Evolutionary conservation across 805 yeast genomes (phyloP), one percentile per base, ranked within the genome.

Genomic region (Ogataea dorogensis): DNA sequence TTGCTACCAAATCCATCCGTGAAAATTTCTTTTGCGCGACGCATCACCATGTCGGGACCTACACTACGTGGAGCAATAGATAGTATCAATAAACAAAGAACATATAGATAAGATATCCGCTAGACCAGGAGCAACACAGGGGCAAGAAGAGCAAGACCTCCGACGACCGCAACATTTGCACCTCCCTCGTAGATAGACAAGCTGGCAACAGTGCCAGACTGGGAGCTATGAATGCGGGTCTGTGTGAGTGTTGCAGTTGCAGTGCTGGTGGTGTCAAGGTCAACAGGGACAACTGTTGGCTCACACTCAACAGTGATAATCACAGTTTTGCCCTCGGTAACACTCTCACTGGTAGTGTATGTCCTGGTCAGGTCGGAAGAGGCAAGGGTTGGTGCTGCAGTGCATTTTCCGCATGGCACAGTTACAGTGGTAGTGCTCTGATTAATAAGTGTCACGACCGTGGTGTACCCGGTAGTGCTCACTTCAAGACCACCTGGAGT

Each of bases 331-430:
- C 38, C 46, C 18, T 27, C 18, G 17, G 28, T 22, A 15, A 44
- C 32, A 11, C 31, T 18, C 9, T 11, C 28, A 14, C 41, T n/a
- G 5, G 46, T 36, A 9, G 46, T 38, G 42, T 45, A 45, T 6
- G 32, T 19, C 9, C 26, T 36, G 7, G 44, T 23, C 20, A 44
- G 29, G 17, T 33, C 47, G 7, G 28, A 17, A 7, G 40, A 7
- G 5, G 20, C 36, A 19, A 39, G 35, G 17, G 39, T 31, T 12
- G 24, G 24, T 14, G 37, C 26, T 2, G 38, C 12, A 3, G 34
- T 15, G 27, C 51, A 46, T 8, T 29, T 12, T n/a, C 43, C 44
- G 28, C 47, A 44, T 15, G 49, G 25, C 26, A 44, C 47, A 14
- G 51, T 46, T 13, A 44, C 47, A 26, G 47, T 44, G n/a, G 49